Evolutionary conservation across 176 grass and related monocot genomes (phyloP), one percentile per base, ranked within the genome.

Genomic region (Oryza nivara): DNA sequence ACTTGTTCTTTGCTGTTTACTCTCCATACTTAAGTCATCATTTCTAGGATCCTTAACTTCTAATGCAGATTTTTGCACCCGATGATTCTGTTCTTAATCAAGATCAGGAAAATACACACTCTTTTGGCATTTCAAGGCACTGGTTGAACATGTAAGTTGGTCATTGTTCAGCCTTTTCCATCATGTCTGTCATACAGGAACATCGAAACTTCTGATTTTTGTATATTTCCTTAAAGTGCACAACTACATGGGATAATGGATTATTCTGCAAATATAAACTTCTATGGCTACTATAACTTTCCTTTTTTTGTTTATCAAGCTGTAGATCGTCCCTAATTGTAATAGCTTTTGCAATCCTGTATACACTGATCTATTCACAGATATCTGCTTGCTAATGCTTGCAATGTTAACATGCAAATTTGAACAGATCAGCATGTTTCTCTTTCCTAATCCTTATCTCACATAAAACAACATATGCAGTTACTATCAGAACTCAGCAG

Each of bases 51-150:
- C 75, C 74, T 80, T 81, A 72, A 80, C 70, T 74, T 64, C 12
- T 66, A 75, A 76, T 91, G 43, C 86, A 97, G 95, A 90, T 91
- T 85, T 92, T 85, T 86, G 82, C 85, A 85, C 68, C 88, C 75
- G 90, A 92, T 83, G 74, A 79, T 85, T 78, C 80, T 72, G 83
- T 74, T 74, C 34, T 89, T 72, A 69, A 58, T 80, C 65, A 91
- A 91, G 86, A 89, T 26, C 75, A 65, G 67, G 89, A 89, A 87
- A 90, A 85, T 86, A 71, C 86, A 76, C 51, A 82, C 20, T 87
- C 90, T 45, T 82, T 87, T 87, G 83, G 72, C 80, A 89, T 91
- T 91, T 91, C 88, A 41, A 81, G 68, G 69, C 88, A 84, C 72
- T 92, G 88, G 93, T 58, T 82, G 65, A 92, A 66, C 78, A 86